These are phyloP conservation scores for Clavaria fumosa DNA, from an alignment of 768 basidiomycete species.

Conservation along the genomic window DNA sequence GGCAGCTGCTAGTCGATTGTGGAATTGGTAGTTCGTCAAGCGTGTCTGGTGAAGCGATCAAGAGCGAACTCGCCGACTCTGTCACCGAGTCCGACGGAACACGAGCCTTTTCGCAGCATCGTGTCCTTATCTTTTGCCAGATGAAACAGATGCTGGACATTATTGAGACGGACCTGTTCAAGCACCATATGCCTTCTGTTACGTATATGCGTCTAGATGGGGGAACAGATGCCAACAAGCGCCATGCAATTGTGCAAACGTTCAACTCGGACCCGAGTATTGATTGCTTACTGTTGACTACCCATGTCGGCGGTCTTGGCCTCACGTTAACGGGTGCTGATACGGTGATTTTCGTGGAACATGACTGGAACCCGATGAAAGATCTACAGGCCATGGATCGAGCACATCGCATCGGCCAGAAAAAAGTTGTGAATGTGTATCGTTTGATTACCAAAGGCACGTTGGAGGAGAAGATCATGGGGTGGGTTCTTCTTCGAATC, in stretches of 20 bases:
- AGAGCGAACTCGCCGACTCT: constrained; percentile 53
- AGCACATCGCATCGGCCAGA: constrained; percentile 95
- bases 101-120: constrained; percentile 71
- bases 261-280: constrained; percentile 98
- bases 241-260: constrained; percentile 93
- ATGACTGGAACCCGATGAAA: constrained; percentile 99
- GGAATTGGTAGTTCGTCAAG: constrained; percentile 59
- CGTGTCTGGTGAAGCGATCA: constrained; percentile 35
- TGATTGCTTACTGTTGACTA: constrained; percentile 89
- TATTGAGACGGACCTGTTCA: constrained; percentile 89
- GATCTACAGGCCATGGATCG: constrained; percentile 99
- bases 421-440: constrained; percentile 98
- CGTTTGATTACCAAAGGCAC: constrained; percentile 94
- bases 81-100: constrained; percentile 32
- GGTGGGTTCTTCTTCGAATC: constrained; percentile 34
- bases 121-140: constrained; percentile 98
- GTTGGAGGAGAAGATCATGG: constrained; percentile 99
- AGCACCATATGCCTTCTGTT: constrained; percentile 81
- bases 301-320: constrained; percentile 92
- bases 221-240: constrained; percentile 79
- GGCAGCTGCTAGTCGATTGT: constrained; percentile 88
- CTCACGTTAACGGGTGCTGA: constrained; percentile 95
- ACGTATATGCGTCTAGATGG: constrained; percentile 99
- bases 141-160: constrained; percentile 99
- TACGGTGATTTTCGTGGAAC: constrained; percentile 98